Evolutionary conservation across 768 basidiomycete genomes (phyloP).

Genomic region (Pulveroboletus ravenelii): DNA sequence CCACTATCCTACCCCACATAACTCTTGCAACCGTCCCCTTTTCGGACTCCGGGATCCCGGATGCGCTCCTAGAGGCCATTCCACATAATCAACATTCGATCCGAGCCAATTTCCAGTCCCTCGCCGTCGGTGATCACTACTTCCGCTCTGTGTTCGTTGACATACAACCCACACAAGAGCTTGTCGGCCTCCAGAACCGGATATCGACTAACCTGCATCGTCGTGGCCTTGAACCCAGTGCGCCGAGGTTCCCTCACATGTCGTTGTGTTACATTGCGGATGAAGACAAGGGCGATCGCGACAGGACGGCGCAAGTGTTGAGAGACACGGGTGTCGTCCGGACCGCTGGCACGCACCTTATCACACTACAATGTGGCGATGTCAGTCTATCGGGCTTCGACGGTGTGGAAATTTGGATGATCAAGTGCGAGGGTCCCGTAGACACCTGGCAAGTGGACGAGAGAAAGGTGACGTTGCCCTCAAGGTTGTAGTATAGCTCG

Average conservation of each 20-base stretch:
- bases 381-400: slow-evolving; percentile 40
- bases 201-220: slow-evolving; percentile 37
- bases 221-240: slow-evolving; percentile 37
- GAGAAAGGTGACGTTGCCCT: slow-evolving; percentile 31
- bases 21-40: slow-evolving; percentile 51
- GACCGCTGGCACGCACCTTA: slow-evolving; percentile 25
- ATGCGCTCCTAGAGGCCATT: slow-evolving; percentile 37
- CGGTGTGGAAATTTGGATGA: slow-evolving; percentile 53
- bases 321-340: slow-evolving; percentile 32
- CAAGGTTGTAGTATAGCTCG: neutral
- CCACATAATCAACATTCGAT: slow-evolving; percentile 34
- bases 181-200: slow-evolving; percentile 45
- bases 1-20: slow-evolving; percentile 63
- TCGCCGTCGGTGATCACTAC: slow-evolving; percentile 58
- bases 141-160: slow-evolving; percentile 67
- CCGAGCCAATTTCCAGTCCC: slow-evolving; percentile 44
- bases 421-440: slow-evolving; percentile 56
- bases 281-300: slow-evolving; percentile 54
- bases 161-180: slow-evolving; percentile 40
- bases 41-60: neutral
- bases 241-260: slow-evolving; percentile 65
- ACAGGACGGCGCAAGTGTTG: slow-evolving; percentile 42
- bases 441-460: slow-evolving; percentile 49
- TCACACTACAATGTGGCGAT: slow-evolving; percentile 23
- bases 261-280: slow-evolving; percentile 73